These are phyloP conservation scores for Poa pratensis DNA, from an alignment of 176 grass and related monocot genomes.

Conservation along the genomic window DNA sequence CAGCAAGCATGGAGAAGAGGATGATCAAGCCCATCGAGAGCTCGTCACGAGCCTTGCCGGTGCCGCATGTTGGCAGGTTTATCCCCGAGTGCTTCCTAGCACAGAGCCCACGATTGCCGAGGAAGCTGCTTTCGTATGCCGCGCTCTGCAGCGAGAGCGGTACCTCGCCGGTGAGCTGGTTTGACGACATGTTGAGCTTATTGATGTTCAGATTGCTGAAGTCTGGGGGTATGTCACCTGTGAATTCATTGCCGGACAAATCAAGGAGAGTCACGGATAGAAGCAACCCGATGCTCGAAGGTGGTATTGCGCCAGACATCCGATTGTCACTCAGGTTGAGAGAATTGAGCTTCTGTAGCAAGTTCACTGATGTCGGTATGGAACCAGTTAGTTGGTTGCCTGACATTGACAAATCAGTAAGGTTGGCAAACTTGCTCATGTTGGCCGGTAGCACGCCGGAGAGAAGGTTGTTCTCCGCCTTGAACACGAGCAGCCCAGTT, in stretches of 20 bases:
- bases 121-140: conserved; percentile 70
- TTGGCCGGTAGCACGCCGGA: conserved; percentile 46
- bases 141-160: conserved; percentile 49
- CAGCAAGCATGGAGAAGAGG: conserved; percentile 50
- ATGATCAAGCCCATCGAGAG: conserved; percentile 50
- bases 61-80: conserved; percentile 32
- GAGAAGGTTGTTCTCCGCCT: conserved; percentile 64
- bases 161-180: conserved; percentile 72
- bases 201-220: conserved; percentile 44
- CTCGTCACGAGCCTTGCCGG: conserved; percentile 2
- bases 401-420: conserved; percentile 30
- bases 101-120: conserved; percentile 67
- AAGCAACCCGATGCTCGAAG: conserved; percentile 42
- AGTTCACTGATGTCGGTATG: conserved; percentile 51
- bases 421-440: conserved; percentile 51
- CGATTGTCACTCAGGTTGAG: conserved; percentile 64
- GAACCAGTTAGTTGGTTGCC: conserved; percentile 54
- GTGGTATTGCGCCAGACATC: conserved; percentile 61
- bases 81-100: conserved; percentile 23
- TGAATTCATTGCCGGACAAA: conserved; percentile 62
- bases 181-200: conserved; percentile 62
- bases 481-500: conserved; percentile 30
- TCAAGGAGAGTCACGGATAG: conserved; percentile 46
- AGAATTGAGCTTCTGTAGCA: conserved; percentile 45
- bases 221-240: conserved; percentile 57